Conservation (phyloP, 202 grass and related monocot genomes). For the Zizania palustris region DNA sequence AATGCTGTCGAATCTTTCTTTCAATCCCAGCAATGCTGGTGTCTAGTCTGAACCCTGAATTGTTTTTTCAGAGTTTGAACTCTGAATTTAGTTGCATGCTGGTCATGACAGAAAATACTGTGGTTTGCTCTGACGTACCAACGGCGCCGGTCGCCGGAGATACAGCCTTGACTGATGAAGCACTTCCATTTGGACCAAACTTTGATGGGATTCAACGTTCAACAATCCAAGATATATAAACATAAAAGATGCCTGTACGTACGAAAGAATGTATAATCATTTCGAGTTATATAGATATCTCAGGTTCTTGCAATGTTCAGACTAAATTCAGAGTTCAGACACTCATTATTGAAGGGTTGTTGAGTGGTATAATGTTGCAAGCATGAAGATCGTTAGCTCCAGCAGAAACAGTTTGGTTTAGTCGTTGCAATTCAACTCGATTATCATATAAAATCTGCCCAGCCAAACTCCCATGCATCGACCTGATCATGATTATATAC, state of each 20-base stretch:
- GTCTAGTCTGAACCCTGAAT: slow-evolving; percentile 41
- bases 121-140: slow-evolving; percentile 19
- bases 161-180: slow-evolving; percentile 33
- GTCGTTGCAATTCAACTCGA: slow-evolving; percentile 10
- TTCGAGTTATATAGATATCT: slow-evolving; percentile 6
- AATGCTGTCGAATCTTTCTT: too few species aligned
- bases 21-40: not conserved
- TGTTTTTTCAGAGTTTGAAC: slow-evolving; percentile 25
- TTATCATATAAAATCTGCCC: slow-evolving; percentile 7
- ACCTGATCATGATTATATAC: not conserved
- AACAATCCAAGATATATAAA: slow-evolving; percentile 13
- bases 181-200: slow-evolving; percentile 19
- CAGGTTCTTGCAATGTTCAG: not conserved
- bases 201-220: slow-evolving; percentile 38
- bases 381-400: not conserved
- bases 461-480: not conserved
- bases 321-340: not conserved
- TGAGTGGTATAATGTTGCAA: slow-evolving; percentile 15
- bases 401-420: slow-evolving; percentile 4
- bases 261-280: slow-evolving; percentile 2
- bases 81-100: slow-evolving; percentile 32
- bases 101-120: not conserved
- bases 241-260: not conserved
- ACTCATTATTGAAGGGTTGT: slow-evolving; percentile 34
- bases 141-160: too few species aligned